Base-by-base conservation (phyloP, 2,329 filamentous ascomycete species). In the Tolypocladium nubicola region DNA sequence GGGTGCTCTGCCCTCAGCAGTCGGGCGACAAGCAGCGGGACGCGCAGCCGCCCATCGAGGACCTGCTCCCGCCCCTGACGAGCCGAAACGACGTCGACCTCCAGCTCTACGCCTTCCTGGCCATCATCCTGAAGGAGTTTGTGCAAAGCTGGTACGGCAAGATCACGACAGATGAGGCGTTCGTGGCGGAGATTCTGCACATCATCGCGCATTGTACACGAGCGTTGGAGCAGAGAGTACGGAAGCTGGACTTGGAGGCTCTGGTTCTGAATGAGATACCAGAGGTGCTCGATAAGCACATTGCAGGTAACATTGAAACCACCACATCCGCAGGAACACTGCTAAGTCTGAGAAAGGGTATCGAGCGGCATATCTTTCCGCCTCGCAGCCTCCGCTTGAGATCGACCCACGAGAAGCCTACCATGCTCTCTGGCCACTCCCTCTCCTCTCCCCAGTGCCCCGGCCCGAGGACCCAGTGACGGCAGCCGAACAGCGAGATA, bases 71-170 rank as follows among this genome's bases (percentile, higher is more conserved):
- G 59, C 91, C 92, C 43, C 79, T 99, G 67, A 97, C 93, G 53
- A 96, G 91, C 75, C 91, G 90, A 55, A 96, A 96, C 71, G 90
- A 95, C 64, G 84, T 97, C 59, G 94, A 99, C 71, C 76, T 95
- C 57, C 89, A 99, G 73, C 81, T 99, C 5, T 99, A 97, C 70
- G 93, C 90, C 35, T 82, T 97, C 59, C 85, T 99, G 60, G 89
- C 94, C 55, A 88, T 97, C 59, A 85, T 97, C 60, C 79, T 97
- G 65, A 86, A 89, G 66, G 91, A 97, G 62, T 96, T 91, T 70
- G 88, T 99, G 41, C 87, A 94, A 70, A 85, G 84, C 38, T 99
- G 94, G 94, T 99, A 99, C 76, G 80, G 79, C 62, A 93, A 87
- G 71, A 94, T 99, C 70, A 97, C 93, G 1, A 84, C 90, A 4